Evolutionary conservation across 495 filamentous ascomycete genomes (phyloP), one percentile per base, ranked within the genome.

Genomic region (Parathielavia hyrcaniae): DNA sequence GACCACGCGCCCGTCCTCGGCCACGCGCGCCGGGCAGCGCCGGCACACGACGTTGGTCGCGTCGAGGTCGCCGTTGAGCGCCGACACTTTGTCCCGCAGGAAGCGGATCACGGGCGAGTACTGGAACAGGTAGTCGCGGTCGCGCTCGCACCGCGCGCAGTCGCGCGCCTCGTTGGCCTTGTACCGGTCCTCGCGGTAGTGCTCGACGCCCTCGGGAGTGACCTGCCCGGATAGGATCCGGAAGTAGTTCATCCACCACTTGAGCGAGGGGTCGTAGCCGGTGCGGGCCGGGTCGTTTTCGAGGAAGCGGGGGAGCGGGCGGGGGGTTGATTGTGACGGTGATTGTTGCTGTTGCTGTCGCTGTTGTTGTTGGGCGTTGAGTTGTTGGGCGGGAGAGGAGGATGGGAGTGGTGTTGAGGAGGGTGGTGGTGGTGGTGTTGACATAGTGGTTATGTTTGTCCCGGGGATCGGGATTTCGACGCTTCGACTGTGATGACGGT

Each of bases 61-160:
- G 61, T 87, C 82, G 32, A 97, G 77, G 55, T 81, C 76, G 45
- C 87, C 89, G 71, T 89, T 88, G 22, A 97, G 79, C 59, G 86
- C 82, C 44, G 72, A 70, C 54, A 96, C 85, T 63, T 89, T 90
- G 59, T 90, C 81, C 41, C 79, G 77, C 71, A 98, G 71, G 79
- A 91, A 98, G 35, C 86, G 85, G 55, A 98, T 82, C 45, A 86
- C 84, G 17, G 93, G 93, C 60, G 87, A 90, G 75, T 89, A 86
- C 60, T 85, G 69, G 58, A 97, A 80, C 14, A 90, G 78, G 71
- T 84, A 96, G 68, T 91, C 86, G 20, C 87, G 82, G 66, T 88
- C 80, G 19, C 82, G 71, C 62, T 96, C 88, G 73, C 89, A 95
- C 34, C 81, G 81, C 65, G 77, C 76, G 77, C 86, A 91, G 75